These are phyloP conservation scores for Stagonosporopsis rhizophila DNA, from an alignment of 2,329 filamentous ascomycete genomes.

Conservation along the genomic window DNA sequence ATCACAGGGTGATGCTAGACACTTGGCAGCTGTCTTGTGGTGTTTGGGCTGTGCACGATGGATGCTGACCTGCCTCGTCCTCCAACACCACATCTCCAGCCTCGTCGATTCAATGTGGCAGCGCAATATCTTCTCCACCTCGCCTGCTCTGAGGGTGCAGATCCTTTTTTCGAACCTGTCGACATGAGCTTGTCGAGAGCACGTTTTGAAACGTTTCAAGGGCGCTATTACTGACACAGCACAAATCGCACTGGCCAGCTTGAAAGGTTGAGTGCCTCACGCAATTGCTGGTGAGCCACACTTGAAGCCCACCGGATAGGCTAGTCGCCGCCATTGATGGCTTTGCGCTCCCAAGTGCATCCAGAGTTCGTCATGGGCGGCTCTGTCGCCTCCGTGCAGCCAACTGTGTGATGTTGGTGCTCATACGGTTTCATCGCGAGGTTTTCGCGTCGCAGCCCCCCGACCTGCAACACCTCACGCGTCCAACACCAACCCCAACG, in stretches of 20 bases:
- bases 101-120: neutral
- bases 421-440: constrained; percentile 43
- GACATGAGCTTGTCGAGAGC: constrained; percentile 4
- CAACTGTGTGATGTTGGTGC: constrained; percentile 40
- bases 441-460: constrained; percentile 48
- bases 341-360: constrained; percentile 33
- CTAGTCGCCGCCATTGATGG: constrained; percentile 36
- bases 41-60: constrained; percentile 31
- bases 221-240: constrained; percentile 10
- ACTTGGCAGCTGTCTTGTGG: constrained; percentile 29
- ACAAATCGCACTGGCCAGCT: constrained; percentile 23
- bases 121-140: neutral
- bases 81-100: neutral
- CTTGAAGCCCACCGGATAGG: constrained; percentile 35
- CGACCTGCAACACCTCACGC: constrained; percentile 47
- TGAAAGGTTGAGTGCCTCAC: constrained; percentile 29
- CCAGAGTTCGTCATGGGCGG: constrained; percentile 33
- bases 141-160: neutral
- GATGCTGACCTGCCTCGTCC: constrained; percentile 2
- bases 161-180: neutral
- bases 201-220: constrained; percentile 28
- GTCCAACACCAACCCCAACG: constrained; percentile 39
- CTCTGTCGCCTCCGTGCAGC: constrained; percentile 40
- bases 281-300: constrained; percentile 30
- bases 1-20: constrained; percentile 28